Percentiles rank a stretch among this genome's conserved stretches.
phyloP scores from a whole-genome alignment of 1,139 yeast genomes.

The Geotrichum aggregatum region DNA sequence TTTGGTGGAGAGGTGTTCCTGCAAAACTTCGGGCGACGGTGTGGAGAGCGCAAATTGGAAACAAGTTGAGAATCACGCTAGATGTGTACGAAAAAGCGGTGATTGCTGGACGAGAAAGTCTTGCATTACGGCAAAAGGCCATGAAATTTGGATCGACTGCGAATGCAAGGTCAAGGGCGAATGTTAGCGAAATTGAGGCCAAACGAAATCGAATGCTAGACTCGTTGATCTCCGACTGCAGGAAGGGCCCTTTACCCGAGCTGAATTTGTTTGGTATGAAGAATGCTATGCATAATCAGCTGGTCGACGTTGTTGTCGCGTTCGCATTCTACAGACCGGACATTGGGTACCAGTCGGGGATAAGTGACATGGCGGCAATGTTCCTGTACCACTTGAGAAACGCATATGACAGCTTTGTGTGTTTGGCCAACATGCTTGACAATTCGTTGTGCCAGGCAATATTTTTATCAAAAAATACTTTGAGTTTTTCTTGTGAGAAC shows the following conservation, averaged over 20 bases:
- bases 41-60: conserved; percentile 52
- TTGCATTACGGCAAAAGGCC: conserved; percentile 22
- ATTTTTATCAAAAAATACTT: conserved; percentile 30
- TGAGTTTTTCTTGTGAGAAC: no score
- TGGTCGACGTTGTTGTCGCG: conserved; percentile 37
- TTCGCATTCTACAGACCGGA: conserved; percentile 35
- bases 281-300: conserved; percentile 39
- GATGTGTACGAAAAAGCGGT: conserved; percentile 28
- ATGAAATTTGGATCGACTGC: no score
- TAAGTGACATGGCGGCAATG: conserved; percentile 41
- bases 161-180: no score
- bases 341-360: conserved; percentile 31
- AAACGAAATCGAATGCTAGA: conserved; percentile 17
- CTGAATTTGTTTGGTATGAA: conserved; percentile 42
- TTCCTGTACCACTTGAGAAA: conserved; percentile 41
- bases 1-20: conserved; percentile 70
- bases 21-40: conserved; percentile 45
- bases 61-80: conserved; percentile 32
- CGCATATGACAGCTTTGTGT: conserved; percentile 44
- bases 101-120: conserved; percentile 25
- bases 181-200: neutral
- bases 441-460: conserved; percentile 34
- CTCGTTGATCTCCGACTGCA: conserved; percentile 23
- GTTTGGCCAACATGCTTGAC: conserved; percentile 46
- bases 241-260: conserved; percentile 43